Conservation (phyloP, 208 protist genomes). For the Trichomonas gallinae region DNA sequence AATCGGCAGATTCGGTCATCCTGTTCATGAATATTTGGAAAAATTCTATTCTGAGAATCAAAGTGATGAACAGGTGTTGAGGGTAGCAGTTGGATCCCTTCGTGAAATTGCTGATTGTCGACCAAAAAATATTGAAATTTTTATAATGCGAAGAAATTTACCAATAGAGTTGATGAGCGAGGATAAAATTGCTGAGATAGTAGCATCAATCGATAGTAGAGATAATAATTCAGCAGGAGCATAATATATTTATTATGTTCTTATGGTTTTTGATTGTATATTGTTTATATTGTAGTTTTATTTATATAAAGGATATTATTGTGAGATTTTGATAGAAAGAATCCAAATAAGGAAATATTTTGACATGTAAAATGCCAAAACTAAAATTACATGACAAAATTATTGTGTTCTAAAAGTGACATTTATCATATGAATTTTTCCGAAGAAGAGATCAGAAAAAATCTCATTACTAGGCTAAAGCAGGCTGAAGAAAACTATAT, state of each 20-base stretch:
- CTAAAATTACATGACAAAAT: no score
- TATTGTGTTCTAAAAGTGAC: no score
- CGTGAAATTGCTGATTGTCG: slow-evolving; percentile 74
- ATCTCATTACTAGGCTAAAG: not conserved
- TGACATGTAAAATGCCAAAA: no score
- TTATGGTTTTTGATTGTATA: no score
- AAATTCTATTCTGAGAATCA: slow-evolving; percentile 82
- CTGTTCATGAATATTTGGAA: slow-evolving; percentile 92
- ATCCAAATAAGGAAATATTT: no score
- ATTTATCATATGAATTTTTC: no score
- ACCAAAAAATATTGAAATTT: slow-evolving; percentile 68
- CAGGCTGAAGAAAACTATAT: not conserved
- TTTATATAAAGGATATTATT: no score
- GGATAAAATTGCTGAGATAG: slow-evolving; percentile 36
- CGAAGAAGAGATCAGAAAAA: not conserved
- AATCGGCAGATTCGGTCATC: slow-evolving; percentile 77
- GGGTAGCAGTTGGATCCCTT: slow-evolving; percentile 88
- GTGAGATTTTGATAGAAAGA: no score
- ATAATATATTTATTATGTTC: no score
- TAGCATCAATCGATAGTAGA: not conserved
- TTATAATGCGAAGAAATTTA: slow-evolving; percentile 27
- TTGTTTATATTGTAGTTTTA: no score
- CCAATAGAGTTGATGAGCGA: slow-evolving; percentile 38
- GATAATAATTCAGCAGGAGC: not conserved
- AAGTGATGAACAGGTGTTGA: slow-evolving; percentile 56